These are phyloP conservation scores for Thermochaetoides thermophila DNA, from an alignment of 495 filamentous ascomycete genomes.

Conservation along the genomic window DNA sequence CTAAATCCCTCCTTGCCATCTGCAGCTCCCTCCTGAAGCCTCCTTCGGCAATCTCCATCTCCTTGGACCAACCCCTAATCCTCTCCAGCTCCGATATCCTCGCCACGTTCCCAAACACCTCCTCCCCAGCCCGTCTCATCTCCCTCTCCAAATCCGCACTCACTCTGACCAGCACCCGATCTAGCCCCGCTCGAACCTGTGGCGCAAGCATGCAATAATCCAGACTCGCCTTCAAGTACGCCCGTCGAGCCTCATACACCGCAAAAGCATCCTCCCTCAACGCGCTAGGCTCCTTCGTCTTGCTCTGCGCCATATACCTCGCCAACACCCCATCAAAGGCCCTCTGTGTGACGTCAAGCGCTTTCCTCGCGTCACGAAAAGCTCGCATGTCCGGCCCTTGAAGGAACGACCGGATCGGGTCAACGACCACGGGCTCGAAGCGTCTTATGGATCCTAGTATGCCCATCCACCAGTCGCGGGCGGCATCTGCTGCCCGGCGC, in stretches of 20 bases:
- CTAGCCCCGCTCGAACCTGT: conserved; percentile 63
- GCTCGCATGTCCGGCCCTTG: conserved; percentile 47
- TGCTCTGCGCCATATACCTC: conserved; percentile 69
- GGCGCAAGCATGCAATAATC: conserved; percentile 84
- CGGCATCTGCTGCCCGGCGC: conserved; percentile 67
- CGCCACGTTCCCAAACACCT: conserved; percentile 28
- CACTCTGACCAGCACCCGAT: conserved; percentile 69
- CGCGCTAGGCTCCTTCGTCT: conserved; percentile 82
- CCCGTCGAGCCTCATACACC: conserved; percentile 83
- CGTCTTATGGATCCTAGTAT: conserved; percentile 55
- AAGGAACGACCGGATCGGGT: conserved; percentile 68
- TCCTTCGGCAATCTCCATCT: conserved; percentile 75
- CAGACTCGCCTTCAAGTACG: conserved; percentile 81
- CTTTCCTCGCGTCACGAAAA: conserved; percentile 55
- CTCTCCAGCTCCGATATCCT: conserved; percentile 73
- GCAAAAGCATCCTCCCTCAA: conserved; percentile 91
- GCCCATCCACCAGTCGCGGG: conserved; percentile 73
- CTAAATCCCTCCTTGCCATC: conserved; percentile 65
- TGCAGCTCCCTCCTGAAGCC: conserved; percentile 67
- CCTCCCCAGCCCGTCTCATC: conserved; percentile 27
- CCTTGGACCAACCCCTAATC: conserved; percentile 77
- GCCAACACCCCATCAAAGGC: conserved; percentile 64
- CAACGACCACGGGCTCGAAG: conserved; percentile 59
- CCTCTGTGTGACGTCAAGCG: conserved; percentile 68
- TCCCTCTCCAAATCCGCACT: conserved; percentile 80